Evolutionary conservation across 108 stramenopile species (phyloP).

Genomic region (Hondaea fermentalgiana): DNA sequence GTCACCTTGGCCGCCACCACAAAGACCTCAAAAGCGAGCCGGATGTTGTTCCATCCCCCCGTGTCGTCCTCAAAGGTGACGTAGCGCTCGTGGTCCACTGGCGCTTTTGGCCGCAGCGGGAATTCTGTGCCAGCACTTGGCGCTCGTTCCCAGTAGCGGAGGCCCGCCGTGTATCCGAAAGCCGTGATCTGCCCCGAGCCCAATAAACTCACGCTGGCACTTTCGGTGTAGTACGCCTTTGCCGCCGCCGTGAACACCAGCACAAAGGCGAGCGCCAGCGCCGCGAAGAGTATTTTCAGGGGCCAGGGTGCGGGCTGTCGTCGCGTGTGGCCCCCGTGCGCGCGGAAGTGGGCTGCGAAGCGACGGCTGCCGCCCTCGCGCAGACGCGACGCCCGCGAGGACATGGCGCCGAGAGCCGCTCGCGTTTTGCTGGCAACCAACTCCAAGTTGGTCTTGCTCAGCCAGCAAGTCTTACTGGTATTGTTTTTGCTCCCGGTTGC

Average conservation of each 20-base stretch:
- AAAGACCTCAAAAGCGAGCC: conserved; percentile 60
- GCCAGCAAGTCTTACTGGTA: too few species aligned
- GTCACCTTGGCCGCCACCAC: conserved; percentile 65
- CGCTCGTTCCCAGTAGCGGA: background rate
- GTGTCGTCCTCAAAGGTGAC: conserved; percentile 40
- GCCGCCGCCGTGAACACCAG: too few species aligned
- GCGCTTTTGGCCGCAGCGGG: background rate
- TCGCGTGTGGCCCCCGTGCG: background rate
- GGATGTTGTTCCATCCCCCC: conserved; percentile 52
- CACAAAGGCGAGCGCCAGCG: too few species aligned
- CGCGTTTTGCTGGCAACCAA: too few species aligned
- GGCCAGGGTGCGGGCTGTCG: too few species aligned
- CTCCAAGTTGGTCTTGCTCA: too few species aligned
- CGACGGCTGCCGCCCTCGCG: background rate
- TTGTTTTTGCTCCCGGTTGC: too few species aligned
- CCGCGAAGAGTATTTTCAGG: too few species aligned
- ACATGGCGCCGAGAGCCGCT: too few species aligned
- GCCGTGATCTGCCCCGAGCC: background rate
- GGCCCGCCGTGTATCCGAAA: background rate
- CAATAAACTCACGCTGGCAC: too few species aligned
- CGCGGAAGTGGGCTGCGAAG: background rate
- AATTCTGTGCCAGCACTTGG: background rate
- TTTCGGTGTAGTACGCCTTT: too few species aligned
- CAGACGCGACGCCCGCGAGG: too few species aligned
- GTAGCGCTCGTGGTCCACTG: conserved; percentile 1